Evolutionary conservation across 2,329 filamentous ascomycete genomes (phyloP), one percentile per base, ranked within the genome.

Genomic region (Xylaria digitata): DNA sequence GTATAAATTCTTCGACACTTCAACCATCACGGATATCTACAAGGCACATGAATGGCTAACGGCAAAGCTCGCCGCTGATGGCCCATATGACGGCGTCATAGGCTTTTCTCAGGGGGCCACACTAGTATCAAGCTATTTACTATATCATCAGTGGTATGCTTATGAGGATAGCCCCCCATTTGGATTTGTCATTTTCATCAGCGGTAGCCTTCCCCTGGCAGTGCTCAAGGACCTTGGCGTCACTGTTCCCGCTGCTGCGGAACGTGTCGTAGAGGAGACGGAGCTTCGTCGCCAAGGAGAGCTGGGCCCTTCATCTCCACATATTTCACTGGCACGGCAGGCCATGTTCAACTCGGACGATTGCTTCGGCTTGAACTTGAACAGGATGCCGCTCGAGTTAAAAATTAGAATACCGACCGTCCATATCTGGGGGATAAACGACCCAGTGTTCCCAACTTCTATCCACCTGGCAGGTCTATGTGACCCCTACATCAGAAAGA

Each of bases 141-240:
- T 82, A 23, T 79, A 79, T 71, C 78, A 78, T 37, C 74, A 76
- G 58, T 77, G 75, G 67, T 78, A 80, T 65, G 68, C 4, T n/a
- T 37, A 60, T 7, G 66, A 71, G 8, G 62, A 71, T 3, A 71
- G 73, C 5, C 70, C 77, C 8, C 78, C 79, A 0, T 82, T 83
- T 70, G 73, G 72, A 26, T 79, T 78, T 5, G 81, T 78, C 57
- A 70, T 82, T 37, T 82, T 82, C 69, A 73, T 82, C 46, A 79
- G 79, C 66, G 81, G 81, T 40, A 76, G 76, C 8, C 50, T 82
- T 45, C 76, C 80, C 11, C 73, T 69, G 11, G 43, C 7, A 3
- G 43, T 65, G 23, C 64, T 82, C 34, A 65, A 68, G 5, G 73
- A 79, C 40, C 73, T 82, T 5, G 79, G 77, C 6, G 72, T 80